Evolutionary conservation across 768 basidiomycete genomes (phyloP).

Genomic region (Auricularia sp.): DNA sequence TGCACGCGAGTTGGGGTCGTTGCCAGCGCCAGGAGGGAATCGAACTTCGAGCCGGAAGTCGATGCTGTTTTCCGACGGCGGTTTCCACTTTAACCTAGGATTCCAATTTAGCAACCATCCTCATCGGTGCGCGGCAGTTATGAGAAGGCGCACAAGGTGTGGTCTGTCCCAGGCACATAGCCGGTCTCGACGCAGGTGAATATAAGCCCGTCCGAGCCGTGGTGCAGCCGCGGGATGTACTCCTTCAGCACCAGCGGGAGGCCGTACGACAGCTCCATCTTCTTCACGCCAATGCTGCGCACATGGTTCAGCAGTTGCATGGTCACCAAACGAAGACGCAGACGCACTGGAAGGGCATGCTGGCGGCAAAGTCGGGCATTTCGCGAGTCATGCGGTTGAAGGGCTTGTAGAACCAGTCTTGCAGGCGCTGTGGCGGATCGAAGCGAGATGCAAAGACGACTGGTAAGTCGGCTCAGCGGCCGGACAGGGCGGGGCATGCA

Average conservation of each 20-base stretch:
- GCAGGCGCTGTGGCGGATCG: slow-evolving; percentile 45
- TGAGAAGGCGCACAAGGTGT: slow-evolving; percentile 57
- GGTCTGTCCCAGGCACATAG: slow-evolving; percentile 77
- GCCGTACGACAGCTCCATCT: slow-evolving; percentile 77
- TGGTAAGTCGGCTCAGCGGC: background rate
- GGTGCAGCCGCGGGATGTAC: slow-evolving; percentile 77
- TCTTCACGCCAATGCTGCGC: slow-evolving; percentile 74
- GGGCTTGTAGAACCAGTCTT: slow-evolving; percentile 74
- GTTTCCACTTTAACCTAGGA: slow-evolving; percentile 95
- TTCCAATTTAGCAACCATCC: background rate
- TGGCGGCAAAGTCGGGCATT: slow-evolving; percentile 48
- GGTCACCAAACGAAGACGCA: background rate
- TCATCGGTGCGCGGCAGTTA: background rate
- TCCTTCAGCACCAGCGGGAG: slow-evolving; percentile 76
- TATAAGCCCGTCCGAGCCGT: slow-evolving; percentile 92
- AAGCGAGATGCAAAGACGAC: background rate
- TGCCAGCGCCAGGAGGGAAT: slow-evolving; percentile 58
- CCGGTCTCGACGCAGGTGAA: slow-evolving; percentile 84
- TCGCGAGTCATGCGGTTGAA: slow-evolving; percentile 59
- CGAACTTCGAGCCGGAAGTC: slow-evolving; percentile 95
- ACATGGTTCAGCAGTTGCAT: background rate
- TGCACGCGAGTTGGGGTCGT: slow-evolving; percentile 64
- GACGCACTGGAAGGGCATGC: background rate
- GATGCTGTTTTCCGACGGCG: slow-evolving; percentile 93
- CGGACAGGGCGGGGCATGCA: slow-evolving; percentile 5